Evolutionary conservation across 805 yeast species (phyloP).

Genomic region (Teunomyces cretensis): DNA sequence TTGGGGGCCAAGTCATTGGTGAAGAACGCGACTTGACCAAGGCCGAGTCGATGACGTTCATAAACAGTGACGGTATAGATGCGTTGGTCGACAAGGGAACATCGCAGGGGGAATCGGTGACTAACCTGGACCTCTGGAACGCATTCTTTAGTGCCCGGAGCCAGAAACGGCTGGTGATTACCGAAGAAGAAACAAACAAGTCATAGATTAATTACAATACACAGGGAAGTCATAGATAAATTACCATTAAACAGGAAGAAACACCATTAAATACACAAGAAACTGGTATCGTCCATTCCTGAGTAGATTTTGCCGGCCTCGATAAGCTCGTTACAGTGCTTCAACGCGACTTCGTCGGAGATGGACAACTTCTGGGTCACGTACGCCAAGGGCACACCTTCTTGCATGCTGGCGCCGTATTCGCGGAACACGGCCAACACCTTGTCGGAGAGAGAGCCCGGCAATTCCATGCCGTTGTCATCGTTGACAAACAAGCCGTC

Average conservation of each 20-base stretch:
- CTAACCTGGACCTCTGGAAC: conserved; percentile 59
- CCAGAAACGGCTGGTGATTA: neutral
- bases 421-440: conserved; percentile 50
- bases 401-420: conserved; percentile 58
- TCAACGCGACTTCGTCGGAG: conserved; percentile 47
- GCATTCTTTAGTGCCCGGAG: conserved; percentile 48
- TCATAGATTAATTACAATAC: no score
- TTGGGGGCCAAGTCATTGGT: conserved; percentile 1
- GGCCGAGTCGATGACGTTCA: conserved; percentile 56
- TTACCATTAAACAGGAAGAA: no score
- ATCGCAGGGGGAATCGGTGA: conserved; percentile 59
- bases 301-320: conserved; percentile 70
- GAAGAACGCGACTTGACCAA: conserved; percentile 17
- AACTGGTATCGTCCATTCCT: conserved; percentile 59
- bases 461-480: conserved; percentile 9
- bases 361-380: conserved; percentile 58
- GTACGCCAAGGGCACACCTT: conserved; percentile 71
- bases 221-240: no score
- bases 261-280: conserved; percentile 9
- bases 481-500: conserved; percentile 32
- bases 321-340: conserved; percentile 52
- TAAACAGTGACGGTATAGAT: conserved; percentile 49
- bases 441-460: conserved; percentile 36
- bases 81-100: conserved; percentile 43
- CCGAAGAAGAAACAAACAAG: no score